phyloP scores from a whole-genome alignment of 2,329 filamentous ascomycete genomes.

The Talaromyces pinophilus region DNA sequence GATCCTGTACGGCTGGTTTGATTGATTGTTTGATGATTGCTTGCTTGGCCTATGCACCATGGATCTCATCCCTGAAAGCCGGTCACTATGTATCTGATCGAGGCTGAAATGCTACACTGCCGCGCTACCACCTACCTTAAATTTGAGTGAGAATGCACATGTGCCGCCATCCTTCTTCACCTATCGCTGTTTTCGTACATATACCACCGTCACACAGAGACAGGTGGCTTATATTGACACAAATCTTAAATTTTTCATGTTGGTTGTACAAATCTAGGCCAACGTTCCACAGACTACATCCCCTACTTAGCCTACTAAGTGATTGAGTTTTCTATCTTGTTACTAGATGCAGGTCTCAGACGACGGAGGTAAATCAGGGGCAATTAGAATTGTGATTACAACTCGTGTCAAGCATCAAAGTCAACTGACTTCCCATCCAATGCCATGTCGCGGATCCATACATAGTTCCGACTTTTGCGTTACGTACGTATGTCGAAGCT shows the following conservation, averaged over 20 bases:
- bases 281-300: background rate
- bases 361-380: slow-evolving; percentile 8
- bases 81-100: background rate
- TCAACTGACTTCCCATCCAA: background rate
- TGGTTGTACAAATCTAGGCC: background rate
- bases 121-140: background rate
- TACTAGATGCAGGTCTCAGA: slow-evolving; percentile 7
- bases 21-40: background rate
- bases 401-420: background rate
- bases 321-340: background rate
- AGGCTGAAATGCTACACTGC: slow-evolving; percentile 6
- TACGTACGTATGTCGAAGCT: background rate
- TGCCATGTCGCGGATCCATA: slow-evolving; percentile 3
- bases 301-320: no score
- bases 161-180: background rate
- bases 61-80: background rate
- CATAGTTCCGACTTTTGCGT: slow-evolving; percentile 3
- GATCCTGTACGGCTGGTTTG: background rate
- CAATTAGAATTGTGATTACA: background rate
- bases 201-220: background rate
- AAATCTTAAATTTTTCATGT: background rate
- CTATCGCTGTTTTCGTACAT: background rate
- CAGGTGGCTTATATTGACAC: background rate
- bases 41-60: background rate
- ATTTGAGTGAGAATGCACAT: background rate